Evolutionary conservation across 371 early-diverging fungal species (phyloP).

Genomic region (Amoeboaphelidium protococcarum): DNA sequence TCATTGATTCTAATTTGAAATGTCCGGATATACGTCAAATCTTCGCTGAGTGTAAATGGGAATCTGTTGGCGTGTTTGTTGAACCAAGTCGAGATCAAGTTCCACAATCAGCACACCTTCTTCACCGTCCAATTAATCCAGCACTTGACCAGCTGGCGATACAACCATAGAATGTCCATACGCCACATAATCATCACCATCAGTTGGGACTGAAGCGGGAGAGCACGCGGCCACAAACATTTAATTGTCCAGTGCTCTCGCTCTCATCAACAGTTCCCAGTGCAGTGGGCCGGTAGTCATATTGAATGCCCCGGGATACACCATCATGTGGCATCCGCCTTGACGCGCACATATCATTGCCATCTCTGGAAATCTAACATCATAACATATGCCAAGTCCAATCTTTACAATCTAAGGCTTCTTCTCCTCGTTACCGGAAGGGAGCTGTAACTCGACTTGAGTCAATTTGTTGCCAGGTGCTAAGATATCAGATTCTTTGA

Average conservation of each 20-base stretch:
- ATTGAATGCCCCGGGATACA: slow-evolving; percentile 92
- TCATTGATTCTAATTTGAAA: slow-evolving; percentile 5
- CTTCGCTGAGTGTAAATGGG: slow-evolving; percentile 53
- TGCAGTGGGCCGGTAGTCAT: slow-evolving; percentile 75
- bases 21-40: slow-evolving; percentile 51
- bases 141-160: slow-evolving; percentile 30
- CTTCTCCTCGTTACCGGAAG: too few species aligned
- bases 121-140: slow-evolving; percentile 37
- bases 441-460: slow-evolving; percentile 31
- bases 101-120: slow-evolving; percentile 63
- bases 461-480: slow-evolving; percentile 43
- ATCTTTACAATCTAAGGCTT: slow-evolving; percentile 42
- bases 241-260: slow-evolving; percentile 40
- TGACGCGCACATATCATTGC: slow-evolving; percentile 72
- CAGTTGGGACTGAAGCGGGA: slow-evolving; percentile 46
- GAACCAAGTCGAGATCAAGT: slow-evolving; percentile 30
- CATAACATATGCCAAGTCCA: slow-evolving; percentile 87
- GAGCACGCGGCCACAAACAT: slow-evolving; percentile 74
- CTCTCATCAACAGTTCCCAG: slow-evolving; percentile 75
- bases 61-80: slow-evolving; percentile 32
- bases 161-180: slow-evolving; percentile 86
- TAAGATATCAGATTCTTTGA: slow-evolving; percentile 65
- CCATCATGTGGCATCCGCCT: slow-evolving; percentile 27
- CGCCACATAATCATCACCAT: slow-evolving; percentile 43
- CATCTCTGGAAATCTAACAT: slow-evolving; percentile 81